phyloP scores from a whole-genome alignment of 2,329 filamentous ascomycete species.

The Akanthomyces dipterigenus region DNA sequence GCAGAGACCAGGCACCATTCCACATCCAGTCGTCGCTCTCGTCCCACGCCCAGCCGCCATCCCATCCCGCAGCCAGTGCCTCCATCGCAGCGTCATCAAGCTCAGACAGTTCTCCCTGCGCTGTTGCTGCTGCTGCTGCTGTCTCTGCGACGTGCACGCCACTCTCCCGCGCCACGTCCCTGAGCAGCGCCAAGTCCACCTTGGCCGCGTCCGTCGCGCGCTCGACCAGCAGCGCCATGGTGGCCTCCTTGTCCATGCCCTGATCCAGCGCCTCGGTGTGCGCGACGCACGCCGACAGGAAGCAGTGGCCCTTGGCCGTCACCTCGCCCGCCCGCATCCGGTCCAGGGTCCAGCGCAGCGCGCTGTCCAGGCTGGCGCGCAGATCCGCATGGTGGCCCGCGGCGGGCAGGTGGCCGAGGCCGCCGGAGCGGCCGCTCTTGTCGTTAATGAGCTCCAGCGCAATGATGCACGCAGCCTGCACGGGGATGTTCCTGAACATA shows the following conservation, averaged over 20 bases:
- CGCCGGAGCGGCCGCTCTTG: constrained; percentile 33
- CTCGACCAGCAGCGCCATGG: constrained; percentile 25
- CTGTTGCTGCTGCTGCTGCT: not conserved
- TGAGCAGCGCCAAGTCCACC: constrained; percentile 27
- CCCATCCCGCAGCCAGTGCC: constrained; percentile 13
- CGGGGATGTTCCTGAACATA: constrained; percentile 34
- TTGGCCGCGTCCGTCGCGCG: constrained; percentile 20
- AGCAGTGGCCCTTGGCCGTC: constrained; percentile 35
- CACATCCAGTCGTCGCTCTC: constrained; percentile 10
- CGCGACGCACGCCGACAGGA: constrained; percentile 24
- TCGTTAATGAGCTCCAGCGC: constrained; percentile 40
- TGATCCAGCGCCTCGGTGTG: constrained; percentile 30
- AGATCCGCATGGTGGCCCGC: constrained; percentile 25
- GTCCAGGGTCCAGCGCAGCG: constrained; percentile 25
- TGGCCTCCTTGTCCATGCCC: constrained; percentile 22
- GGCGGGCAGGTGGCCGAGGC: constrained; percentile 23
- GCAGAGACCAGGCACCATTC: constrained; percentile 1
- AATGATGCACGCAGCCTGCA: constrained; percentile 35
- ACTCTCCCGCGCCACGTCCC: constrained; percentile 25
- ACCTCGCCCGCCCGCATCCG: constrained; percentile 36
- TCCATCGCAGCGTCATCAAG: not conserved
- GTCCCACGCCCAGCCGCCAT: constrained; percentile 10
- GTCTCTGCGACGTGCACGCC: constrained; percentile 14
- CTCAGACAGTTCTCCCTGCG: not conserved
- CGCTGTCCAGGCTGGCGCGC: constrained; percentile 22